These are phyloP conservation scores for Saccharomyces hybrid DNA, from an alignment of 1,139 yeast species.

Conservation along the genomic window DNA sequence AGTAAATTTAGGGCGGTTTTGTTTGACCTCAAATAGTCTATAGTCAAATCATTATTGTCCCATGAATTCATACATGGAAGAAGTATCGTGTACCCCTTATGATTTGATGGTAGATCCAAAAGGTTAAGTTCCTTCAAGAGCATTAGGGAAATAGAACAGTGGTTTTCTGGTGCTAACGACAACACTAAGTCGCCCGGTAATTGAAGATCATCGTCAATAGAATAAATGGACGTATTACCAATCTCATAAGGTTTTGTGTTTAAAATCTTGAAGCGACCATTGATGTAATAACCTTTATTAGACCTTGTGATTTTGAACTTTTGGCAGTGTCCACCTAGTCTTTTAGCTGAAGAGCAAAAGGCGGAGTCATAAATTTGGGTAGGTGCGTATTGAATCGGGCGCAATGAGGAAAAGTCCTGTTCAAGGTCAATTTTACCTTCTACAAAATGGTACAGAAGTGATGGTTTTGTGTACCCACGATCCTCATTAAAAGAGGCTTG, in stretches of 20 bases:
- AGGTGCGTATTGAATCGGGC: constrained; percentile 5
- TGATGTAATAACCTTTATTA: constrained; percentile 38
- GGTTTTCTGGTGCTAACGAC: constrained; percentile 48
- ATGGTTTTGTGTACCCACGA: constrained; percentile 29
- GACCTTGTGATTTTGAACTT: constrained; percentile 36
- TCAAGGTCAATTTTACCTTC: constrained; percentile 38
- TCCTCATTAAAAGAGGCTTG: constrained; percentile 36
- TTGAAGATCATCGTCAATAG: constrained; percentile 52
- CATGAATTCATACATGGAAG: constrained; percentile 77
- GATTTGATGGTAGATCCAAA: constrained; percentile 39
- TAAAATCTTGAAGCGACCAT: constrained; percentile 42
- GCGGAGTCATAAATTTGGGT: constrained; percentile 39
- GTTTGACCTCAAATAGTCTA: constrained; percentile 51
- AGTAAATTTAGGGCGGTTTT: constrained; percentile 43
- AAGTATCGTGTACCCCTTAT: constrained; percentile 63
- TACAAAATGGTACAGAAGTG: constrained; percentile 61
- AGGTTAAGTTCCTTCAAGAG: constrained; percentile 45
- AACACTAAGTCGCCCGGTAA: constrained; percentile 46
- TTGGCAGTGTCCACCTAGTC: constrained; percentile 42
- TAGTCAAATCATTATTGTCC: constrained; percentile 56
- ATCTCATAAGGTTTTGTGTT: constrained; percentile 39
- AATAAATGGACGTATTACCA: constrained; percentile 56
- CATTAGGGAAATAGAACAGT: constrained; percentile 45
- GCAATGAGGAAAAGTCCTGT: constrained; percentile 23
- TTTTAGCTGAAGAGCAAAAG: constrained; percentile 36